phyloP scores from a whole-genome alignment of 2,329 filamentous ascomycete genomes.

The Aspergillus caelatus region DNA sequence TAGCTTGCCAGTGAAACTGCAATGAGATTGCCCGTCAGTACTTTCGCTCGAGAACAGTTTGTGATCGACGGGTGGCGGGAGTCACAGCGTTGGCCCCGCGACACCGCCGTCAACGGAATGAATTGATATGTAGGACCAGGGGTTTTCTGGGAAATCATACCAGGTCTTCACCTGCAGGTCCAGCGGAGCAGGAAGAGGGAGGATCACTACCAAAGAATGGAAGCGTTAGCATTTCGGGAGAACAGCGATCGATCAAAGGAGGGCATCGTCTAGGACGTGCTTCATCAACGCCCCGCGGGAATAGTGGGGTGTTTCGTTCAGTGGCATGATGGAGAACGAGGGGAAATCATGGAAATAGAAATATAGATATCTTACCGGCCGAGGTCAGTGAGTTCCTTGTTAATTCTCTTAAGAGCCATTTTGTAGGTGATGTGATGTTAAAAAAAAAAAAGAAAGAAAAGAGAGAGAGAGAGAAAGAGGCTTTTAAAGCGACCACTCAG shows the following conservation, averaged over 20 bases:
- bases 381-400: conserved; percentile 57
- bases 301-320: conserved; percentile 21
- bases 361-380: conserved; percentile 47
- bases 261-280: not conserved
- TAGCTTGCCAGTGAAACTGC: conserved; percentile 99
- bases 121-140: not conserved
- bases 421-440: conserved; percentile 26
- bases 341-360: conserved; percentile 12
- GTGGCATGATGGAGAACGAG: conserved; percentile 7
- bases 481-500: conserved; percentile 3
- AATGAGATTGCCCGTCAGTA: conserved; percentile 30
- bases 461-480: not conserved
- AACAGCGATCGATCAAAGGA: not conserved
- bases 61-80: not conserved
- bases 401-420: conserved; percentile 58
- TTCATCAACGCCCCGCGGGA: conserved; percentile 24
- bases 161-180: conserved; percentile 95
- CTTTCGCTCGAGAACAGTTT: conserved; percentile 8
- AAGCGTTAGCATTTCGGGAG: conserved; percentile 10
- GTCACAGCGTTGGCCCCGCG: not conserved
- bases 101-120: conserved; percentile 14
- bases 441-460: not conserved
- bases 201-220: conserved; percentile 71
- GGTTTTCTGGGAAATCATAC: conserved; percentile 59
- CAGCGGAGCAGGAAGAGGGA: conserved; percentile 97